Percentiles rank a stretch among this genome's conserved stretches.
phyloP scores from a whole-genome alignment of 768 basidiomycete genomes.

The Galerina marginata region DNA sequence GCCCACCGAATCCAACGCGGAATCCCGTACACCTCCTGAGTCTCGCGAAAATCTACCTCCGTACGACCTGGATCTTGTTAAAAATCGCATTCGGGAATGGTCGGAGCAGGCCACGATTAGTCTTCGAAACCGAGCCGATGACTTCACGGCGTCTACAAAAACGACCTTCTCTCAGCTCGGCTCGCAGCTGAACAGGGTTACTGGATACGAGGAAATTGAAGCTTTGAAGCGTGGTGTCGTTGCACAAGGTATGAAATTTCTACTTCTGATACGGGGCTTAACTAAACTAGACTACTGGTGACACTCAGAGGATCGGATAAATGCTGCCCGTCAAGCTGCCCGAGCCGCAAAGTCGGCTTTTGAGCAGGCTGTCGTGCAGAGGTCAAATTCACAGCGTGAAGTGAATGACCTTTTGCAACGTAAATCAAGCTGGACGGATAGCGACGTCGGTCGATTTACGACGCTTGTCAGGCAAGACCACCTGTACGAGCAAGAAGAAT shows the following conservation, averaged over 20 bases:
- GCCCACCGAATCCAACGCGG: background rate
- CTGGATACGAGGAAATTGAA: constrained; percentile 93
- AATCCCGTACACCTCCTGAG: background rate
- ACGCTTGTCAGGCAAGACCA: constrained; percentile 91
- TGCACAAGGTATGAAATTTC: constrained; percentile 68
- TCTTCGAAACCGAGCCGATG: constrained; percentile 61
- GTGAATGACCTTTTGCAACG: constrained; percentile 95
- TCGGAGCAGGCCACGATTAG: constrained; percentile 47
- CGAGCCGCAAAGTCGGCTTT: constrained; percentile 76
- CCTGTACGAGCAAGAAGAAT: constrained; percentile 80
- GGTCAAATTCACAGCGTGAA: constrained; percentile 89
- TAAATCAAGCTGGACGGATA: constrained; percentile 91
- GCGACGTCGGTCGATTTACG: constrained; percentile 88
- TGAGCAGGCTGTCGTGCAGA: constrained; percentile 77
- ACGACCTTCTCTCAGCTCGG: constrained; percentile 76
- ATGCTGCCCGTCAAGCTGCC: constrained; percentile 67
- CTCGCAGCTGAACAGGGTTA: constrained; percentile 79
- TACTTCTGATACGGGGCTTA: background rate
- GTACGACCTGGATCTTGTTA: constrained; percentile 43
- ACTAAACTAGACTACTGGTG: background rate
- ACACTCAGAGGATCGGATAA: constrained; percentile 72
- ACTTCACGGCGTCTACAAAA: constrained; percentile 60
- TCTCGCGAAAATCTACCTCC: constrained; percentile 23
- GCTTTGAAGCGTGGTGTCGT: constrained; percentile 77
- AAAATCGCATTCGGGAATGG: constrained; percentile 54